Evolutionary conservation across 2,329 filamentous ascomycete genomes (phyloP).

Genomic region (Diaporthe vaccinii): DNA sequence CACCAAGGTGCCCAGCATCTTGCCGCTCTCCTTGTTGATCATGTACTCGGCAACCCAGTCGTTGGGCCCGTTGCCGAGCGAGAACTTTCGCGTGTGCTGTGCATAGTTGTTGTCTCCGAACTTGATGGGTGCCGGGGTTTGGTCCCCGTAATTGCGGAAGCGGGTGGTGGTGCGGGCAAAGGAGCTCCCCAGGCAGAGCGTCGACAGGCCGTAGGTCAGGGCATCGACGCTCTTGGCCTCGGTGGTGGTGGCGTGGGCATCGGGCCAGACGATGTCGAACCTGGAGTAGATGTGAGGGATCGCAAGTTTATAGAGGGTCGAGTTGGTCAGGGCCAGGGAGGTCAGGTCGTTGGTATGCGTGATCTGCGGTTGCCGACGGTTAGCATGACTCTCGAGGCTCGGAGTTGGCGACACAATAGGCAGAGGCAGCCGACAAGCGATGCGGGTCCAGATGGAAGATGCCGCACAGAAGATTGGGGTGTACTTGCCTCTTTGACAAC

Average conservation of each 20-base stretch:
- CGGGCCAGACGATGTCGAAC: slow-evolving; percentile 92
- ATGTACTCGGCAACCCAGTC: slow-evolving; percentile 87
- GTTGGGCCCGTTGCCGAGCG: slow-evolving; percentile 82
- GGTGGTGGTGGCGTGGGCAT: slow-evolving; percentile 73
- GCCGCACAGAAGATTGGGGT: not conserved
- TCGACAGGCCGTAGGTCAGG: slow-evolving; percentile 85
- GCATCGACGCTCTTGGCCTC: slow-evolving; percentile 83
- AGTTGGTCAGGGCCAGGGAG: slow-evolving; percentile 82
- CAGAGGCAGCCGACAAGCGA: slow-evolving; percentile 18
- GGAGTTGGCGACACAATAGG: slow-evolving; percentile 12
- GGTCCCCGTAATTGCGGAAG: slow-evolving; percentile 47
- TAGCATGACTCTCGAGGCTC: slow-evolving; percentile 13
- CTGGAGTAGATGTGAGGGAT: slow-evolving; percentile 86
- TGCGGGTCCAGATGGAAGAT: slow-evolving; percentile 14
- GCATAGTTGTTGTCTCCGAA: slow-evolving; percentile 76
- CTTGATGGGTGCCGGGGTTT: slow-evolving; percentile 44
- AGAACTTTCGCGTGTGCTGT: slow-evolving; percentile 84
- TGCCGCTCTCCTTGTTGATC: slow-evolving; percentile 85
- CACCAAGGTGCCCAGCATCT: slow-evolving; percentile 89
- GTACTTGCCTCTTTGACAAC: slow-evolving; percentile 80
- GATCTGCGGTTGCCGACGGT: slow-evolving; percentile 62
- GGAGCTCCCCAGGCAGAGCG: slow-evolving; percentile 77
- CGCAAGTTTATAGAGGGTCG: slow-evolving; percentile 80
- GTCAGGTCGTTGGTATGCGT: slow-evolving; percentile 87
- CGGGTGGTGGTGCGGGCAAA: slow-evolving; percentile 57